These are phyloP conservation scores for Dictyophora rubrovolvata DNA, from an alignment of 768 basidiomycete species.

Conservation along the genomic window DNA sequence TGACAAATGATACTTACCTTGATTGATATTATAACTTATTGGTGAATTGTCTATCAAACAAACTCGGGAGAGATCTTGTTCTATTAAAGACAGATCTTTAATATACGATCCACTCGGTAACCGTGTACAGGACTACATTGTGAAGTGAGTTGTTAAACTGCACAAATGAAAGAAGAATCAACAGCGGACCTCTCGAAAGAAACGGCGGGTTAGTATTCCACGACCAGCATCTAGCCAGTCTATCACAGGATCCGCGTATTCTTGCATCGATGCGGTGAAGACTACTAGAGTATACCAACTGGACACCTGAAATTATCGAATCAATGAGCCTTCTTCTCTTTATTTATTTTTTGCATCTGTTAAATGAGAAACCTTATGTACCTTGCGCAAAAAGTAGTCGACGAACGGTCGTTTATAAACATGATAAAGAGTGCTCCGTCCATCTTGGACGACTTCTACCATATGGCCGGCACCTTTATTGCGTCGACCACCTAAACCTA, in stretches of 20 bases:
- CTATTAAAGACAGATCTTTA: conserved; percentile 83
- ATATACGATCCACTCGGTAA: conserved; percentile 89
- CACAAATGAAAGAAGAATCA: not conserved
- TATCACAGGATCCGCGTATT: conserved; percentile 99
- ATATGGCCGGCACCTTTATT: conserved; percentile 71
- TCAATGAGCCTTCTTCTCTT: not conserved
- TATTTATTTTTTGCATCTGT: no score
- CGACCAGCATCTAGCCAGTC: conserved; percentile 97
- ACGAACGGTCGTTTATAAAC: conserved; percentile 98
- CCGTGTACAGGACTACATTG: conserved; percentile 78
- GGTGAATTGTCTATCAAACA: conserved; percentile 97
- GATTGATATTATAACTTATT: conserved; percentile 81
- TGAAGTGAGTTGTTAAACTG: conserved; percentile 1
- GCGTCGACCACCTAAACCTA: conserved; percentile 46
- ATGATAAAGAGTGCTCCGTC: conserved; percentile 85
- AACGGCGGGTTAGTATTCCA: conserved; percentile 76
- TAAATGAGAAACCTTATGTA: conserved; percentile 20
- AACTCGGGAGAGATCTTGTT: conserved; percentile 83
- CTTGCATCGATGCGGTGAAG: conserved; percentile 98
- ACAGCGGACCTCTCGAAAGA: conserved; percentile 86
- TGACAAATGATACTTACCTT: conserved; percentile 46
- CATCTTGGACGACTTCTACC: conserved; percentile 88
- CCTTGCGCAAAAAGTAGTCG: conserved; percentile 88
- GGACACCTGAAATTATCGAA: conserved; percentile 58
- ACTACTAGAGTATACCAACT: conserved; percentile 98